Evolutionary conservation across 345 rosid genomes (phyloP), one percentile per base, ranked within the genome.

Genomic region (Sonneratia alba): DNA sequence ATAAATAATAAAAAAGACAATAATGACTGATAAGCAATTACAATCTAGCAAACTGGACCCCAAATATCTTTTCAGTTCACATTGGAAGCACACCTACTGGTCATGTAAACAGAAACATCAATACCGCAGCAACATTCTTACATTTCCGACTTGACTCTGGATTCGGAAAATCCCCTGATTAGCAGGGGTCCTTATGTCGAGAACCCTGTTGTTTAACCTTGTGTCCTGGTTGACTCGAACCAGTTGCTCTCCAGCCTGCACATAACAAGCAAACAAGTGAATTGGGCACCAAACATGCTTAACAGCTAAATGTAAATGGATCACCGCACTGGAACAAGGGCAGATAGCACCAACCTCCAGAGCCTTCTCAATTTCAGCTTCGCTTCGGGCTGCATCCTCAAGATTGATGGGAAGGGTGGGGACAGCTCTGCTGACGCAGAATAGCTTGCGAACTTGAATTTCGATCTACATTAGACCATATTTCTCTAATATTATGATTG

Each of bases 301-400:
- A 63, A 36, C 21, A 9, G 12, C 7, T 43, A 66, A 55, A 27
- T 27, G 8, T 70, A 38, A 37, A 6, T 11, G 22, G 53, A 9
- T 22, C 11, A 66, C 24, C 37, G 36, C 6, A 63, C 51, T 48
- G 2, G 42, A n/a, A 70, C 62, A 1, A 22, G 37, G 19, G 36
- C 43, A 2, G 36, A 27, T 24, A 4, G 56, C 22, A 51, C 47
- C n/a, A 38, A 85, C 97, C 92, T 84, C 80, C 73, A 77, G 72
- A 77, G 91, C 88, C 62, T 78, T 82, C 77, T 84, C 91, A 32
- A 91, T 87, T 36, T 89, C 98, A 22, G 36, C 76, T 76, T 93
- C 94, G 74, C 96, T 93, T 57, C 92, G 79, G 1, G 94, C 80
- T 70, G 97, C 96, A 81, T 91, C 97, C 80, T 90, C 97, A 1